A percentile compares a stretch with the other conserved stretches of the same genome.
These are phyloP conservation scores for Diphasiastrum complanatum DNA, from an alignment of 83 land plant species.

Conservation along the genomic window DNA sequence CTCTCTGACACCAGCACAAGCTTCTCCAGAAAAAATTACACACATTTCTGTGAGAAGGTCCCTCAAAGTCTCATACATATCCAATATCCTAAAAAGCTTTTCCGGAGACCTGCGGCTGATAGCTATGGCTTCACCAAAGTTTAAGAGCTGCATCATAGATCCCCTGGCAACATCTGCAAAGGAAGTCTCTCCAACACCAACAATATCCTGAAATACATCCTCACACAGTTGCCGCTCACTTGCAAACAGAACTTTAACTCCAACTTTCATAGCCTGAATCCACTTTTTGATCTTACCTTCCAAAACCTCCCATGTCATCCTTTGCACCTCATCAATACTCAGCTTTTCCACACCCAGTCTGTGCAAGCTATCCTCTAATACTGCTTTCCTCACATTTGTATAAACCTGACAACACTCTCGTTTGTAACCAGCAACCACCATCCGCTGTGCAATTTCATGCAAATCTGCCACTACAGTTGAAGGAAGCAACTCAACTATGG, in stretches of 20 bases:
- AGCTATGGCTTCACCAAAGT: constrained; percentile 59
- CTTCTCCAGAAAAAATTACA: constrained; percentile 34
- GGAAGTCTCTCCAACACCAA: constrained; percentile 23
- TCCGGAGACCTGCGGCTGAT: constrained; percentile 47
- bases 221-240: constrained; percentile 52
- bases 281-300: constrained; percentile 47
- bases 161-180: constrained; percentile 52
- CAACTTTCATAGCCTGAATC: constrained; percentile 41
- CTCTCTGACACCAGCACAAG: constrained; percentile 2
- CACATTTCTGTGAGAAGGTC: constrained; percentile 45
- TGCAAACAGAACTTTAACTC: constrained; percentile 45
- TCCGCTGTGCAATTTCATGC: constrained; percentile 36
- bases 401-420: constrained; percentile 45
- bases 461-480: constrained; percentile 30
- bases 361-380: constrained; percentile 48
- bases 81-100: constrained; percentile 50
- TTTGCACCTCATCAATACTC: constrained; percentile 57
- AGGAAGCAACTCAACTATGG: constrained; percentile 32
- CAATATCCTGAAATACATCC: constrained; percentile 40
- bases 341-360: constrained; percentile 47
- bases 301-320: constrained; percentile 48
- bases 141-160: constrained; percentile 49
- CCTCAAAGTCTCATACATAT: constrained; percentile 53
- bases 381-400: constrained; percentile 29
- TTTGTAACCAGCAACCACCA: constrained; percentile 41